phyloP scores from a whole-genome alignment of 2,329 filamentous ascomycete genomes.

The Alternaria gansuensis region DNA sequence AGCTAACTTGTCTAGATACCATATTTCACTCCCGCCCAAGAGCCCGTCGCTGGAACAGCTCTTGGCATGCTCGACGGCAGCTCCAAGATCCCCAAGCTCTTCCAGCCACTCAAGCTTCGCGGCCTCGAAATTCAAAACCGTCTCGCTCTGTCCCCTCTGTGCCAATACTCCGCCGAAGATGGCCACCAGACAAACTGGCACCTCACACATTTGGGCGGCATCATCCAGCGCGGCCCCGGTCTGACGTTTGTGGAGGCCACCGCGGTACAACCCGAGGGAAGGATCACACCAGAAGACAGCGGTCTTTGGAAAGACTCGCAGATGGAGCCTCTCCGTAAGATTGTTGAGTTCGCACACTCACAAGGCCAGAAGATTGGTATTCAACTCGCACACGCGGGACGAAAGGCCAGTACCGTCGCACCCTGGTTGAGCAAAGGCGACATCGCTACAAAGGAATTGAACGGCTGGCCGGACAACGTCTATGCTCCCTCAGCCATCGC shows the following conservation, averaged over 20 bases:
- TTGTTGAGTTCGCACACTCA: constrained; percentile 81
- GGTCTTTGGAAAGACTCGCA: constrained; percentile 89
- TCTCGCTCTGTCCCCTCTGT: constrained; percentile 63
- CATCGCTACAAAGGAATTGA: constrained; percentile 64
- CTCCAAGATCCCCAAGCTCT: constrained; percentile 65
- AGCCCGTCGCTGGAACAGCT: constrained; percentile 59
- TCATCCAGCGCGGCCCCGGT: constrained; percentile 76
- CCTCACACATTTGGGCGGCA: constrained; percentile 81
- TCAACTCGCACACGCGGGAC: constrained; percentile 82
- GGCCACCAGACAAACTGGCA: constrained; percentile 84
- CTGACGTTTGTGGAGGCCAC: constrained; percentile 82
- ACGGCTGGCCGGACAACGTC: constrained; percentile 65
- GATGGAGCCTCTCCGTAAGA: constrained; percentile 72
- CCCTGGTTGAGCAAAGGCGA: constrained; percentile 69
- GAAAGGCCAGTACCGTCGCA: constrained; percentile 67
- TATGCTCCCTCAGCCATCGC: constrained; percentile 67
- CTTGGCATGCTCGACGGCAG: constrained; percentile 59
- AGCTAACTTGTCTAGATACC: constrained; percentile 45
- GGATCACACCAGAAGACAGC: constrained; percentile 81
- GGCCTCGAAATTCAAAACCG: constrained; percentile 73
- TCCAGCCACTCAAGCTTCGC: constrained; percentile 65
- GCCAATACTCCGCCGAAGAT: constrained; percentile 72
- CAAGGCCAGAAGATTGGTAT: constrained; percentile 80
- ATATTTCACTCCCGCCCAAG: constrained; percentile 60
- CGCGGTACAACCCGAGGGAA: constrained; percentile 75